These are phyloP conservation scores for Shiraia bambusicola DNA, from an alignment of 2,329 filamentous ascomycete genomes.

Conservation along the genomic window DNA sequence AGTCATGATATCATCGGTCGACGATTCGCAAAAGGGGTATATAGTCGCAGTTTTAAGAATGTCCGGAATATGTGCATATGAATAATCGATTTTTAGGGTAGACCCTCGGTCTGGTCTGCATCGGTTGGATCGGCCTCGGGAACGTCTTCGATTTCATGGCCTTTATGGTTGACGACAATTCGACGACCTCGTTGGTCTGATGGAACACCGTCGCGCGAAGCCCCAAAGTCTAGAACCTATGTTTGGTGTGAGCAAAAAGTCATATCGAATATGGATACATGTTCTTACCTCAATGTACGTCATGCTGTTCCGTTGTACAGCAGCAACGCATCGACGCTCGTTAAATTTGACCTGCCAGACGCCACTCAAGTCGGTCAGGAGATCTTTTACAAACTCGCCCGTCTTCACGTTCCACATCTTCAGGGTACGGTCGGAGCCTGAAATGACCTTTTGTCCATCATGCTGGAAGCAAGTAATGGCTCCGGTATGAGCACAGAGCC, in stretches of 20 bases:
- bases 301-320: conserved; percentile 86
- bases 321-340: conserved; percentile 89
- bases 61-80: conserved; percentile 23
- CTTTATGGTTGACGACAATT: conserved; percentile 57
- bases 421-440: conserved; percentile 88
- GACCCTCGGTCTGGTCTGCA: conserved; percentile 24
- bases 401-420: conserved; percentile 98
- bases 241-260: conserved; percentile 36
- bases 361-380: conserved; percentile 90
- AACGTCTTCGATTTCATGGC: conserved; percentile 41
- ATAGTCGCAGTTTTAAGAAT: conserved; percentile 25
- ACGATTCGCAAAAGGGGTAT: conserved; percentile 31
- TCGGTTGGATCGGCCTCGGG: conserved; percentile 36
- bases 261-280: neutral
- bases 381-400: conserved; percentile 87
- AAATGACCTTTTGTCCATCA: conserved; percentile 94
- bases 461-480: conserved; percentile 99
- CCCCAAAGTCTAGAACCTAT: conserved; percentile 96
- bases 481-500: conserved; percentile 88
- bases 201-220: conserved; percentile 82
- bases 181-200: conserved; percentile 75
- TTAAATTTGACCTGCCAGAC: conserved; percentile 99
- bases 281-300: conserved; percentile 82
- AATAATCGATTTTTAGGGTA: conserved; percentile 5
- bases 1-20: conserved; percentile 17